phyloP scores from a whole-genome alignment of 306 rosid genomes.

The Mimosa bimucronata region DNA sequence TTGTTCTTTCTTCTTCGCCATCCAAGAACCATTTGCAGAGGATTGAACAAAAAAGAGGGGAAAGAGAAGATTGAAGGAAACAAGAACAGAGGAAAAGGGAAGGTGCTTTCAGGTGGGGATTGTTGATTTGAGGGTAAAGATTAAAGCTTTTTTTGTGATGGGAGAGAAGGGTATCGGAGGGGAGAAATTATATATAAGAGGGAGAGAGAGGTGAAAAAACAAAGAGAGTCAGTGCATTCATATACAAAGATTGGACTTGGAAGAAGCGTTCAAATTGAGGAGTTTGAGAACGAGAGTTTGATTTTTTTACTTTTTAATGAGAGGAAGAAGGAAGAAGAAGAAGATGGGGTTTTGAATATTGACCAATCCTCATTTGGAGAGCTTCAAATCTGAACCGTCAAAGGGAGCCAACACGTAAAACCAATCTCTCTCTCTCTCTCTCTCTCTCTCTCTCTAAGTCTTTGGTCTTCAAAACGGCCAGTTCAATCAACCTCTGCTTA shows the following conservation, averaged over 20 bases:
- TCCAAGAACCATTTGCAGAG: slow-evolving; percentile 57
- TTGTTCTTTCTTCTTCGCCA: slow-evolving; percentile 54
- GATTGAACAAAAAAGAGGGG: too few relatives aligned
- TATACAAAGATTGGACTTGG: slow-evolving; percentile 47
- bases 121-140: slow-evolving; percentile 26
- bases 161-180: background rate
- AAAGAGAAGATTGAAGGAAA: background rate
- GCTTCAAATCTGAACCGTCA: slow-evolving; percentile 48
- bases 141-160: slow-evolving; percentile 14
- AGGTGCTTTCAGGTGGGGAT: too few relatives aligned
- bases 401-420: slow-evolving; percentile 55
- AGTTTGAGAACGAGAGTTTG: background rate
- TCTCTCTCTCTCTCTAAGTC: background rate
- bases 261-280: slow-evolving; percentile 49
- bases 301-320: background rate
- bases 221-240: slow-evolving; percentile 32
- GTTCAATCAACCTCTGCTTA: background rate
- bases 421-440: background rate
- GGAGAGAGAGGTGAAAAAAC: background rate
- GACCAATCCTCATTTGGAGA: slow-evolving; percentile 68
- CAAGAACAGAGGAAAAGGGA: too few relatives aligned
- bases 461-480: background rate
- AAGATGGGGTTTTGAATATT: slow-evolving; percentile 58
- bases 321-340: background rate
- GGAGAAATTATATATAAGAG: background rate